Base-by-base conservation (phyloP, 2,329 filamentous ascomycete species). In the Fusarium humuli region DNA sequence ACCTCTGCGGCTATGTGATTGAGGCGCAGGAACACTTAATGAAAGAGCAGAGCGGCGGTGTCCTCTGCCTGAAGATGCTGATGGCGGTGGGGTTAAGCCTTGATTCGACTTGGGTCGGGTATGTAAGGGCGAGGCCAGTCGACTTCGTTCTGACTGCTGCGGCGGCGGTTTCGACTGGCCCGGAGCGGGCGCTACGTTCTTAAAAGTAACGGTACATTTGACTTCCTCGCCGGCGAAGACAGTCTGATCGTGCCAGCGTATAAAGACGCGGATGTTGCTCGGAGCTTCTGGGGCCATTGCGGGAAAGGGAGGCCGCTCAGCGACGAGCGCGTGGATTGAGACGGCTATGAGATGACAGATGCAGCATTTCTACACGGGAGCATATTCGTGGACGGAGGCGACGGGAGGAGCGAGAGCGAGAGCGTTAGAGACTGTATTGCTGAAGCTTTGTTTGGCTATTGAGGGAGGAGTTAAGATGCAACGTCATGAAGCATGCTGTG, bases 151-250 rank as follows among this genome's bases (percentile, higher is more conserved):
- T 34, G 76, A 59, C 53, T 70, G 67, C 48, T 70, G 71, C 29
- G 71, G 67, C 48, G 61, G 69, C 48, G 68, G 69, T 61, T 71
- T 77, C 50, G 77, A 67, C 60, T 81, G 80, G 47, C 70, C 78
- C 37, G 79, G 70, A 41, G 81, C 82, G 52, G 87, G 77, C 44
- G 88, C 86, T 69, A 94, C 87, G 79, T 99, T 99, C 82, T 92
- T 95, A 83, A 99, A 99, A 53, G 93, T 98, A 80, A 99, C 97
- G 73, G 91, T 94, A 82, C 96, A 98, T 83, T 94, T 93, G 77
- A 98, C 88, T 77, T 97, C 92, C 85, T 99, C 96, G 81, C 96
- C 96, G 61, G 96, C 93, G 82, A 98, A 99, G 76, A 99, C 93
- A 67, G 93, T 94, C 80, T 95, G 91, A 78, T 97, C 93, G 80